These are phyloP conservation scores for Hypocrella siamensis DNA, from an alignment of 2,329 filamentous ascomycete species.

Conservation along the genomic window DNA sequence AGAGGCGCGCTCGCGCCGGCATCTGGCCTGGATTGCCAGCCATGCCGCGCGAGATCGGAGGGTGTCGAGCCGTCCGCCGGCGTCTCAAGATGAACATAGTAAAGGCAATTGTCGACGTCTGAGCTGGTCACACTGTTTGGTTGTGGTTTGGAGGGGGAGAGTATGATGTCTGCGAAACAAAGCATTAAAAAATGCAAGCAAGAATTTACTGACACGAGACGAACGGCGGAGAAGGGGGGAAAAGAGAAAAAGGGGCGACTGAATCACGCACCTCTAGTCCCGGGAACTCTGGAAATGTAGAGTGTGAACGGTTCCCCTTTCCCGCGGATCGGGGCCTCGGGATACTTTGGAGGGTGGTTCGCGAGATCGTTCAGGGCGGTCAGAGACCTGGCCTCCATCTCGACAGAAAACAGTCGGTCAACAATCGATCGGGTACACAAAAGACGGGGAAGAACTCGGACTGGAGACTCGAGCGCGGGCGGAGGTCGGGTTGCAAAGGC, in stretches of 20 bases:
- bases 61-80: constrained; percentile 35
- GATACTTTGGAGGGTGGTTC: constrained; percentile 74
- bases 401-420: too few species aligned
- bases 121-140: constrained; percentile 77
- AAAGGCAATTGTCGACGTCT: constrained; percentile 76
- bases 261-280: constrained; percentile 54
- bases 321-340: constrained; percentile 56
- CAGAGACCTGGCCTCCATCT: constrained; percentile 72
- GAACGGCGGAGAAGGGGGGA: too few species aligned
- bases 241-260: not conserved
- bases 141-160: constrained; percentile 80
- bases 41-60: constrained; percentile 11
- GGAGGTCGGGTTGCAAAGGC: too few species aligned
- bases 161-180: constrained; percentile 66
- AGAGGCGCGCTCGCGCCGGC: constrained; percentile 18
- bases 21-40: constrained; percentile 27
- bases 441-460: not conserved
- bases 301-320: constrained; percentile 59
- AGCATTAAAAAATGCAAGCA: not conserved
- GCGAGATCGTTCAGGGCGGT: constrained; percentile 67
- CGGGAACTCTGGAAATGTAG: constrained; percentile 88
- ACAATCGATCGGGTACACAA: not conserved
- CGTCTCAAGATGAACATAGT: constrained; percentile 63
- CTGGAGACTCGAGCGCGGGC: too few species aligned
- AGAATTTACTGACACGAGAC: not conserved